Evolutionary conservation across 768 basidiomycete species (phyloP).

Genomic region (Leucocoprinus birnbaumii): DNA sequence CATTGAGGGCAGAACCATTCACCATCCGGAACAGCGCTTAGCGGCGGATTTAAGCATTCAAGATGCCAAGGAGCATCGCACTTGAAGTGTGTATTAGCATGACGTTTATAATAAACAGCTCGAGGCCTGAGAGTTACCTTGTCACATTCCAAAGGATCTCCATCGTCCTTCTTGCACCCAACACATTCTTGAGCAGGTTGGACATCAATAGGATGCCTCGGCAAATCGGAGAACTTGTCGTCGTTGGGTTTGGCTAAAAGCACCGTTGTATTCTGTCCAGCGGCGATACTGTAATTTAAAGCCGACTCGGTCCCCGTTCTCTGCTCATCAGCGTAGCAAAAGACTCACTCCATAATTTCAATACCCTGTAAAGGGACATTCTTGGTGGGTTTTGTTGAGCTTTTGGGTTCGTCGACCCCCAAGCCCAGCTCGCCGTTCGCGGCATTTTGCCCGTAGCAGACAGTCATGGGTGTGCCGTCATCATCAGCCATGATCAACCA

Average conservation of each 20-base stretch:
- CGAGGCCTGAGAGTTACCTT: constrained; percentile 65
- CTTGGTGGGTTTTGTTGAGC: constrained; percentile 77
- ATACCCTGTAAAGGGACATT: constrained; percentile 73
- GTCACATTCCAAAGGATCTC: constrained; percentile 86
- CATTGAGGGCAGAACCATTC: constrained; percentile 93
- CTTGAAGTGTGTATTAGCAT: constrained; percentile 31
- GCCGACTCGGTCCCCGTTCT: neutral
- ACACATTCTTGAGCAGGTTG: constrained; percentile 66
- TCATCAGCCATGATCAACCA: constrained; percentile 78
- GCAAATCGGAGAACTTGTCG: constrained; percentile 72
- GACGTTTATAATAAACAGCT: neutral
- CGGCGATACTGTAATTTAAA: constrained; percentile 68
- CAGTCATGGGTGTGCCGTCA: constrained; percentile 74
- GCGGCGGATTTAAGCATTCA: constrained; percentile 75
- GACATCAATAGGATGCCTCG: constrained; percentile 76
- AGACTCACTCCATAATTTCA: constrained; percentile 71
- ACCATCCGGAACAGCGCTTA: constrained; percentile 76
- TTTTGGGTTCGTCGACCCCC: constrained; percentile 79
- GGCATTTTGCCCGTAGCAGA: constrained; percentile 86
- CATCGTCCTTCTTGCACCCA: constrained; percentile 66
- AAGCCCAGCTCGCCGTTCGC: constrained; percentile 86
- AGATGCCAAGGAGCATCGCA: constrained; percentile 91
- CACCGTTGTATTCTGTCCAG: constrained; percentile 83
- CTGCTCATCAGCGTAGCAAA: neutral
- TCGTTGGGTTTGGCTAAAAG: constrained; percentile 77